Base-by-base conservation (phyloP, 1,284 basidiomycete species). In the Marasmius tenuissimus region DNA sequence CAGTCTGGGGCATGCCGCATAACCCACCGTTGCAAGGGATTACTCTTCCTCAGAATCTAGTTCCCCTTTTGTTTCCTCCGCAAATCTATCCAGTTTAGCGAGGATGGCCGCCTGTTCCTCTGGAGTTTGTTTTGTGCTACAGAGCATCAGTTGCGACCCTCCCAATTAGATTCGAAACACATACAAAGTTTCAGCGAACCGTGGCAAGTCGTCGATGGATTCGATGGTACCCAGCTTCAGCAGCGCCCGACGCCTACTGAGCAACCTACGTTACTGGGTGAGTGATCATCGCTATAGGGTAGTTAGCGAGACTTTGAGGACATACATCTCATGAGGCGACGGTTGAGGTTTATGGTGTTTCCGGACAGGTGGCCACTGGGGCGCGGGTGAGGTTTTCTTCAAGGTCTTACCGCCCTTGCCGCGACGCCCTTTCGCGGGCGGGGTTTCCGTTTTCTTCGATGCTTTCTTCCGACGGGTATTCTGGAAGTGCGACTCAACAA, bases 111-210 rank as follows among this genome's bases (percentile, higher is more conserved):
- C 69, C 64, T 78, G 83, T 58, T 79, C 80, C 57, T 81, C 77
- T 5, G 64, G 51, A 9, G 77, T 68, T 64, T 80, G 81, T 47
- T 75, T 75, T 18, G 74, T 74, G 57, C 83, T 85, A 59, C 33
- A 51, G 33, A 18, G 61, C 11, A 4, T 50, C 67, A 40, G 27
- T 4, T 27, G 27, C 27, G 27, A 27, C 27, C 27, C 68, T 20
- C 51, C 48, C 58, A 55, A n/a, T 38, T 22, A 22, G 7, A 50
- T n/a, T 5, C 38, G n/a, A 54, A 53, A 47, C 27, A 74, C 86
- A 73, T 65, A 89, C 88, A 91, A 90, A 40, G 83, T 78, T 57
- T 80, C 78, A 4, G 88, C 87, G 67, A 91, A 89, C 5, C 68
- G 66, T 3, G 84, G 75, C 3, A 87, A 70, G 57, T 89, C 81